Evolutionary conservation across 139 green algal species (phyloP), one percentile per base, ranked within the genome.

Genomic region (Auxenochlorella pyrenoidosa): DNA sequence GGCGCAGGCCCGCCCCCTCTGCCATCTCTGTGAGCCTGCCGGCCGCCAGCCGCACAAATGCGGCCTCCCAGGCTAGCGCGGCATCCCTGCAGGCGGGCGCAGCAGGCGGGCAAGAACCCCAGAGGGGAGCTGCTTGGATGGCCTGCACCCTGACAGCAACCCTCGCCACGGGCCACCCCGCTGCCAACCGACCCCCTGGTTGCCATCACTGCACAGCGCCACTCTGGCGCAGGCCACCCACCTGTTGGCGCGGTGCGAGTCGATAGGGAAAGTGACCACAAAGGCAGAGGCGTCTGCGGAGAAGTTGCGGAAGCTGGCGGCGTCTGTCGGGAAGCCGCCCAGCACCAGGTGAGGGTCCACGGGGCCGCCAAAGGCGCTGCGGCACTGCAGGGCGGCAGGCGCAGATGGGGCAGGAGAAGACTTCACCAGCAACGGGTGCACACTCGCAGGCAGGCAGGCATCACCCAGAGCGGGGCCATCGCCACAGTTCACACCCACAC

Each of bases 271-370:
- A 0, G 95, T 98, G 30, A 97, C 91, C 15, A 99, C 93, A 86
- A 99, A 96, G 12, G 95, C 88, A 13, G 93, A 96, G 41, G 95
- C 90, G 77, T 97, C 94, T 0, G 93, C 88, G 0, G 91, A 92
- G 88, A 91, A 96, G 91, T 94, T 97, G 82, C 82, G 79, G 76
- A 91, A 79, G 34, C 32, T n/a, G 34, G 43, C 19, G 19, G 54
- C 83, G 28, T 63, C 86, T 38, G 84, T 79, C 30, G 90, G 84
- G 91, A 97, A 98, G 59, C 96, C 96, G 21, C 96, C 96, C 72
- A 99, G 91, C 32, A 99, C 95, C 18, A 96, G 68, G 59, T 95
- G 88, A 5, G 96, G 96, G 84, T 98, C 96, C 63, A 98, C 93
- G 32, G 96, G 96, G 0, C 93, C 93, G 30, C 75, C 82, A 88